Conservation (phyloP, 1,284 basidiomycete species). For the Tilletia walkeri region DNA sequence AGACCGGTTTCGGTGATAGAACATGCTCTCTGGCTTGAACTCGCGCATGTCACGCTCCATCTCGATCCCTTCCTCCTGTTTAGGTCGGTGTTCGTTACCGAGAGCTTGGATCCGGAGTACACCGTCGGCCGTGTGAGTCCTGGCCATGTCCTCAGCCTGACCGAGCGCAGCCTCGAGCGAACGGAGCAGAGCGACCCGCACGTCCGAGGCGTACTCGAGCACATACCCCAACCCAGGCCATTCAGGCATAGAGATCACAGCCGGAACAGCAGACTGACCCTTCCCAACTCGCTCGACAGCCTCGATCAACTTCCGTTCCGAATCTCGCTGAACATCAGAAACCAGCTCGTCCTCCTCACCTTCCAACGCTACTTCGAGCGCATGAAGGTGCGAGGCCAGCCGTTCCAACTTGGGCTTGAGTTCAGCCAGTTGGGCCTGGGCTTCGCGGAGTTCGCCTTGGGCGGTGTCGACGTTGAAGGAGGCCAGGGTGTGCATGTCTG, state of each 20-base stretch:
- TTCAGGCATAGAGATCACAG: slow-evolving; percentile 60
- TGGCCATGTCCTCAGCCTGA: slow-evolving; percentile 79
- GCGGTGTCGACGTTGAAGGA: slow-evolving; percentile 84
- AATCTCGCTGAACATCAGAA: slow-evolving; percentile 63
- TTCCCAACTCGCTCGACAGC: slow-evolving; percentile 76
- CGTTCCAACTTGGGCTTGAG: slow-evolving; percentile 76
- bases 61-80: slow-evolving; percentile 21
- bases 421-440: slow-evolving; percentile 69
- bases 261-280: slow-evolving; percentile 58
- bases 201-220: slow-evolving; percentile 85
- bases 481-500: slow-evolving; percentile 83
- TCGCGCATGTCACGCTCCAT: slow-evolving; percentile 61
- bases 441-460: slow-evolving; percentile 72
- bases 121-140: slow-evolving; percentile 68
- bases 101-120: slow-evolving; percentile 70
- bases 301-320: slow-evolving; percentile 60
- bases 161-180: slow-evolving; percentile 81
- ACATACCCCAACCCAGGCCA: slow-evolving; percentile 84
- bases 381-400: slow-evolving; percentile 55
- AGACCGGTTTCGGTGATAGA: slow-evolving; percentile 58
- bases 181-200: slow-evolving; percentile 73
- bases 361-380: slow-evolving; percentile 71
- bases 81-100: slow-evolving; percentile 77
- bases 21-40: slow-evolving; percentile 97
- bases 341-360: slow-evolving; percentile 73